Base-by-base conservation (phyloP, 352 stramenopile genomes). In the Globisporangium spiculum region DNA sequence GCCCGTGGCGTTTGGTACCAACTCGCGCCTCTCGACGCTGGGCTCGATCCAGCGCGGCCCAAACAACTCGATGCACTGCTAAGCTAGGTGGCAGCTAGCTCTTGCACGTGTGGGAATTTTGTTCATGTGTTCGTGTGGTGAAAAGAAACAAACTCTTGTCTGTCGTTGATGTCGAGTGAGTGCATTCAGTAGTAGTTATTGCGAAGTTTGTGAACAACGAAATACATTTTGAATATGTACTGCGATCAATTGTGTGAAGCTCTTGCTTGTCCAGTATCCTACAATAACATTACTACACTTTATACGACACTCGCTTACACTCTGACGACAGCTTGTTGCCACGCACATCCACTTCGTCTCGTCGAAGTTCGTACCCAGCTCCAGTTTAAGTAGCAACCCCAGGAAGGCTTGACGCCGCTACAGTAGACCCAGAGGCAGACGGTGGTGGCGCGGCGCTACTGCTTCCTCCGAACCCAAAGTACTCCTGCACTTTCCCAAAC, bases 41-140 rank as follows among this genome's bases (percentile, higher is more conserved):
- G 26, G 55, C 6, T 44, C 55, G 10, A 32, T 64, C 24, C 64
- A 50, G 16, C 41, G 64, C n/a, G 53, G 30, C 0, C 54, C 64
- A 18, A 69, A 69, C 26, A 62, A 68, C 53, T 66, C 61, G 48
- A 66, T 66, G 61, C 61, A 66, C 61, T 66, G 61, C 30, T 66
- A 24, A 66, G 26, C 12, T 12, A 20, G 24, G 18, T 50, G 18
- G 41, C 41, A n/a, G 41, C 4, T n/a, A 20, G 38, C 14, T 8
- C 5, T 50, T 22, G 41, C 41, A n/a, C 9, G n/a, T 60, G 44
- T 48, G 10, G 6, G 46, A 12, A 27, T 27, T 26, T 24, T 16
- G n/a, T 10, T 46, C 3, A 8, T 27, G 58, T 27, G 22, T 65
- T 18, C 16, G 26, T 14, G 7, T 18, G 7, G 8, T 58, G 24